Percentiles rank a stretch among this genome's conserved stretches.
These are phyloP conservation scores for Pleurotus sapidus DNA, from an alignment of 768 basidiomycete species.

Conservation along the genomic window DNA sequence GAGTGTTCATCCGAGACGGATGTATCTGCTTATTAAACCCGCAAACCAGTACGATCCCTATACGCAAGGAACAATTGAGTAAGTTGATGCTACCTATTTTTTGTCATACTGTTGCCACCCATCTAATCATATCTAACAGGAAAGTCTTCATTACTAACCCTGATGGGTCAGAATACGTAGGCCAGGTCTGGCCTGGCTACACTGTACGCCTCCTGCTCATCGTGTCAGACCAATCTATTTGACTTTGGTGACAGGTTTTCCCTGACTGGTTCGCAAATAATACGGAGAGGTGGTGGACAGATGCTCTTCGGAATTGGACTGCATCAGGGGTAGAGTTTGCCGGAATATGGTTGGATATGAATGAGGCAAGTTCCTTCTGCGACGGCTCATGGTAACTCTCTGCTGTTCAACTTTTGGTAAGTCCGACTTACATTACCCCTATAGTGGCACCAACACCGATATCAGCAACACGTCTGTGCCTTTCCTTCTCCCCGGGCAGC, in stretches of 20 bases:
- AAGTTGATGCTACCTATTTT: conserved; percentile 15
- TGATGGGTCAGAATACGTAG: conserved; percentile 68
- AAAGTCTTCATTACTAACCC: conserved; percentile 74
- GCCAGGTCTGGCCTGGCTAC: conserved; percentile 78
- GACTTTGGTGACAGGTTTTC: conserved; percentile 36
- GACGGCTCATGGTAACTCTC: conserved; percentile 49
- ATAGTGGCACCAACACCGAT: conserved; percentile 56
- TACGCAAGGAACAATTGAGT: conserved; percentile 58
- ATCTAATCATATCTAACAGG: conserved; percentile 25
- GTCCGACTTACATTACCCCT: conserved; percentile 8
- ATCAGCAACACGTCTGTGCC: conserved; percentile 51
- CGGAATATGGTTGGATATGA: conserved; percentile 73
- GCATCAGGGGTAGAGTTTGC: conserved; percentile 51
- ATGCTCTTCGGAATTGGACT: conserved; percentile 56
- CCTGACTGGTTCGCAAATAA: conserved; percentile 61
- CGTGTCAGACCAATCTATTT: not conserved
- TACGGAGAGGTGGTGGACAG: conserved; percentile 57
- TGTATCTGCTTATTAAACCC: not conserved
- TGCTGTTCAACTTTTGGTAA: not conserved
- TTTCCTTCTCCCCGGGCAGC: conserved; percentile 55
- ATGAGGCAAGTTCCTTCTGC: conserved; percentile 66
- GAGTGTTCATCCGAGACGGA: conserved; percentile 20
- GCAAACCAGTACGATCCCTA: conserved; percentile 63
- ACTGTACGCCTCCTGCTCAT: conserved; percentile 38
- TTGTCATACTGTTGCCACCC: not conserved